Conservation (phyloP, 1,139 yeast species). For the Yamadazyma epiphylla region DNA sequence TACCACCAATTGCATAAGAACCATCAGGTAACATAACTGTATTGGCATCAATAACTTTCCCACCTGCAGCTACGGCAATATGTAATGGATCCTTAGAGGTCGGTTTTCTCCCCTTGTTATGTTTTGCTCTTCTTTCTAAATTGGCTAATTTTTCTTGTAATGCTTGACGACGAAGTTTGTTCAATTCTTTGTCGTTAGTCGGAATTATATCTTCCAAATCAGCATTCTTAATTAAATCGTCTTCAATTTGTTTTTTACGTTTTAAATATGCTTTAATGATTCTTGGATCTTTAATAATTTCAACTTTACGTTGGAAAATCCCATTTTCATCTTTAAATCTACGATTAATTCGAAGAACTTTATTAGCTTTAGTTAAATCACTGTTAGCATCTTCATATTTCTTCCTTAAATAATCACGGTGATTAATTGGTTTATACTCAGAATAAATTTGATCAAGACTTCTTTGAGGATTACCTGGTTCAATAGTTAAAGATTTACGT, state of each 20-base stretch:
- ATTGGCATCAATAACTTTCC: constrained; percentile 38
- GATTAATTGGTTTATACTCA: constrained; percentile 39
- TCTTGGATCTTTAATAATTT: constrained; percentile 77
- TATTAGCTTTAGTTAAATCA: constrained; percentile 23
- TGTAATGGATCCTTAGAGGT: constrained; percentile 35
- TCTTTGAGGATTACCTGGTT: constrained; percentile 25
- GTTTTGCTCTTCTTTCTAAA: constrained; percentile 63
- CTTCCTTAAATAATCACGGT: constrained; percentile 26
- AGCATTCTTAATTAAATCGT: constrained; percentile 52
- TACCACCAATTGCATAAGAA: constrained; percentile 50
- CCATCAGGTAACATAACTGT: constrained; percentile 46
- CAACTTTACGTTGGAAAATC: constrained; percentile 76
- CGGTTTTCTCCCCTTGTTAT: constrained; percentile 39
- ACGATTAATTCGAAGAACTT: constrained; percentile 69
- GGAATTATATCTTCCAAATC: constrained; percentile 69
- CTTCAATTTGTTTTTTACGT: constrained; percentile 75
- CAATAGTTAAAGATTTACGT: constrained; percentile 56
- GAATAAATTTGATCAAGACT: constrained; percentile 30
- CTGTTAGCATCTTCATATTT: constrained; percentile 21
- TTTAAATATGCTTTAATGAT: constrained; percentile 83
- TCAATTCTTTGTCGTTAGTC: constrained; percentile 82
- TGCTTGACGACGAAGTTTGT: constrained; percentile 71
- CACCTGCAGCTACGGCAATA: constrained; percentile 43
- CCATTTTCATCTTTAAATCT: constrained; percentile 83
- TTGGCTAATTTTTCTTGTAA: constrained; percentile 84